Evolutionary conservation across 1,284 basidiomycete genomes (phyloP), one percentile per base, ranked within the genome.

Genomic region (Bondarzewia mesenterica): DNA sequence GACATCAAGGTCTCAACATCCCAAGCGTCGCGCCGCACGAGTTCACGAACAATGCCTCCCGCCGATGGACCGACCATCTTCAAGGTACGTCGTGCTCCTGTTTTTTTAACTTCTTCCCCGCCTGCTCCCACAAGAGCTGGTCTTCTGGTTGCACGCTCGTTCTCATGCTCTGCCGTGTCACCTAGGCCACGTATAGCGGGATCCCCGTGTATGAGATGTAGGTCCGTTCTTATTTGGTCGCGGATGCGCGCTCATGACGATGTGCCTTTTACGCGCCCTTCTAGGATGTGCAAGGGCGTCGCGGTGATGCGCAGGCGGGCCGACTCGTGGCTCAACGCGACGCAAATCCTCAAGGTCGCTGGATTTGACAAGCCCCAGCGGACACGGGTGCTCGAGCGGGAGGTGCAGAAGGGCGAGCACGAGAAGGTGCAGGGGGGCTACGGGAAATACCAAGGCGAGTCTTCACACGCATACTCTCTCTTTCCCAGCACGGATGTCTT

Each of bases 361-460:
- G 96, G 95, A 8, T 97, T 99, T 58, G 96, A 99, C 72, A 99
- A 99, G 66, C 96, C 96, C 1, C 96, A 99, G 65, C 78, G 96
- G 44, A 99, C 96, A 49, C 83, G 96, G 51, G 94, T 99, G 12
- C 77, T 99, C 43, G 96, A 99, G 67, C 82, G 96, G 55, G 96
- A 99, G 70, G 86, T 99, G 2, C 96, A 99, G 66, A 98, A 98
- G 68, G 96, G 94, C 22, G 89, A 93, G 57, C 96, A 99, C 66
- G 96, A 99, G 69, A 99, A 99, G 67, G 93, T 99, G 1, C 96
- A 99, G 66, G 96, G 96, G 29, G 96, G 96, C 0, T 99, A 99
- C 67, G 96, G 96, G 57, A 99, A 99, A 70, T 99, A 98, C 66
- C 96, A 99, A 77, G 96, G 94, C 94, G 53, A 54, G 81, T 42